Evolutionary conservation across 106 monocot genomes (phyloP), one percentile per base, ranked within the genome.

Genomic region (Cymbidium sinense): DNA sequence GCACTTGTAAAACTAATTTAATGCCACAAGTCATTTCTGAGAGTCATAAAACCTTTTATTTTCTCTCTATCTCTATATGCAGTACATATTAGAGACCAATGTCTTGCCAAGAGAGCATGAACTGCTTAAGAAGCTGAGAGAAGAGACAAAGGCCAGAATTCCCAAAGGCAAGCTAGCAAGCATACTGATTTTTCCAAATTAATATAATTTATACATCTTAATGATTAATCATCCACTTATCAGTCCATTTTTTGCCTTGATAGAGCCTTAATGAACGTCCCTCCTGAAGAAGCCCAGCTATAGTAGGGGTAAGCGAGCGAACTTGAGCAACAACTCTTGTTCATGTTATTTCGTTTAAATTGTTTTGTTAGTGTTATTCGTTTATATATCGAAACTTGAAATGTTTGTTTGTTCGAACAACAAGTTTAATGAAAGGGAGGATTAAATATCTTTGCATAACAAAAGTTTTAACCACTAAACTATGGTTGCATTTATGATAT

Each of bases 241-340:
- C 41, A 41, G n/a, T 58, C 20, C 0, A 17, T 2, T 50, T 58
- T 76, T 76, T 36, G 19, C 15, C 8, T n/a, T 20, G 23, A 21
- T 34, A 84, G 83, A 55, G 75, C 70, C 61, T 4, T 82, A 29
- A 87, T 85, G 77, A 79, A 84, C 75, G 73, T 75, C 5, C 79
- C 82, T 3, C 81, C 85, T 18, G 88, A 88, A 7, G 85, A 88
- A 82, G 87, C 51, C 84, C 6, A 88, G 84, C 64, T 88, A 12
- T 20, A 82, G 12, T 70, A 0, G 72, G 84, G 78, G 84, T 79
- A 72, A 84, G 84, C 5, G 84, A 84, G 81, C 81, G 77, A 70
- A 84, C 87, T 69, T 82, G 85, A 19, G 28, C 85, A 0, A 82
- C 88, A 2, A 85, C 85, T 58, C 76, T 88, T 31, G n/a, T n/a